Evolutionary conservation across 768 basidiomycete species (phyloP).

Genomic region (Lactifluus hygrophoroides): DNA sequence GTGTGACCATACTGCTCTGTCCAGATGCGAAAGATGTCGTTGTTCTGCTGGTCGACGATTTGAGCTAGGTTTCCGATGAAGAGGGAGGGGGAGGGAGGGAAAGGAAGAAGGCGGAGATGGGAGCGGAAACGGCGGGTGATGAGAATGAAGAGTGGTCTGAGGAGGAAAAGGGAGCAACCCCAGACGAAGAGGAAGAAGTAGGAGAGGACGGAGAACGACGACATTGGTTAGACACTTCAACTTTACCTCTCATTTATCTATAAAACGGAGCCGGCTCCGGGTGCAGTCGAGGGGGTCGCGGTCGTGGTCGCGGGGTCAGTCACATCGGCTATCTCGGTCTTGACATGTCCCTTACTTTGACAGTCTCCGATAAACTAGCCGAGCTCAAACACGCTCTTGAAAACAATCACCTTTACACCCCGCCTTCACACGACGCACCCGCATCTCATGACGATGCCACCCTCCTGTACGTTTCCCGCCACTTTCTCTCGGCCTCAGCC

Average conservation of each 20-base stretch:
- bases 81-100: constrained; percentile 39
- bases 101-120: constrained; percentile 39
- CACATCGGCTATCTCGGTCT: not conserved
- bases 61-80: constrained; percentile 46
- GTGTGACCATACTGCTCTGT: constrained; percentile 37
- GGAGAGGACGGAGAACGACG: constrained; percentile 4
- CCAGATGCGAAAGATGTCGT: constrained; percentile 39
- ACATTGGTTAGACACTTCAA: too few species aligned
- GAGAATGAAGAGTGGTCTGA: constrained; percentile 33
- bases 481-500: not conserved
- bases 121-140: constrained; percentile 39
- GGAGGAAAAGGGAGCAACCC: constrained; percentile 22
- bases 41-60: constrained; percentile 54
- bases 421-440: constrained; percentile 21
- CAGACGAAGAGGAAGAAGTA: constrained; percentile 5
- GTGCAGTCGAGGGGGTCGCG: too few species aligned
- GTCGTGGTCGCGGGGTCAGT: too few species aligned
- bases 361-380: not conserved
- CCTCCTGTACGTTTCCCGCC: constrained; percentile 41
- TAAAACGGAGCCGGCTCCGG: too few species aligned
- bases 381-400: constrained; percentile 2
- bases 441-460: constrained; percentile 60
- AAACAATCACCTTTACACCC: not conserved
- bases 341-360: too few species aligned
- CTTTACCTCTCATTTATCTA: too few species aligned